Evolutionary conservation across 2,329 filamentous ascomycete species (phyloP), one percentile per base, ranked within the genome.

Genomic region (Talaromyces piceae): DNA sequence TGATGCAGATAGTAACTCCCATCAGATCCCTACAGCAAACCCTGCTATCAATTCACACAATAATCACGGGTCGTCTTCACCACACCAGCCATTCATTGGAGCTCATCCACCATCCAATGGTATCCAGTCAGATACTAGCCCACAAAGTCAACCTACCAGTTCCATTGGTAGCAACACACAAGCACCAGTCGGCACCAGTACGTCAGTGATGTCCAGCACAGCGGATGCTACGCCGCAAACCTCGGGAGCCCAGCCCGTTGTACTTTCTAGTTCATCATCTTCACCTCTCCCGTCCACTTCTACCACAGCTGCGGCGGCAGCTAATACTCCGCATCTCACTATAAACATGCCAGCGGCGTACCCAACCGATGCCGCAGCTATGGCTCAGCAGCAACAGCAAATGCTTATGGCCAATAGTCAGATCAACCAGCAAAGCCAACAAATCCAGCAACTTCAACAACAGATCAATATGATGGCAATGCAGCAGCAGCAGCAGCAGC

Each of bases 391-490:
- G 6, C 39, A 43, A 43, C 51, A 53, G 23, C 16, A 30, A 39
- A 13, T 27, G 3, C 44, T 22, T 5, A 49, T 49, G 13, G 8
- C 30, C 20, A 47, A 39, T 20, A 16, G 39, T 3, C 45, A 47
- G 7, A 20, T 39, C 4, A 49, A 49, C 12, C 23, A 44, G 3
- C 50, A 52, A n/a, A 45, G 41, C 3, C 46, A 53, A 16, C 51
- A 53, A 26, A 27, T 53, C 22, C 41, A 49, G 4, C 39, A 47
- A 46, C 45, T 53, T 27, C 20, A 53, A 20, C 46, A 53, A 18
- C 51, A 37, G 20, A 37, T 53, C 2, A 41, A 53, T 16, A 45
- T 48, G 41, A 53, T 53, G 46, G 49, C 45, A 18, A 28, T 53
- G 31, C 45, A 53, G 13, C 51, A 52, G n/a, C 49, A 51, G 16